phyloP scores from a whole-genome alignment of 148 eudicot genomes.

The Rhododendron vialii region DNA sequence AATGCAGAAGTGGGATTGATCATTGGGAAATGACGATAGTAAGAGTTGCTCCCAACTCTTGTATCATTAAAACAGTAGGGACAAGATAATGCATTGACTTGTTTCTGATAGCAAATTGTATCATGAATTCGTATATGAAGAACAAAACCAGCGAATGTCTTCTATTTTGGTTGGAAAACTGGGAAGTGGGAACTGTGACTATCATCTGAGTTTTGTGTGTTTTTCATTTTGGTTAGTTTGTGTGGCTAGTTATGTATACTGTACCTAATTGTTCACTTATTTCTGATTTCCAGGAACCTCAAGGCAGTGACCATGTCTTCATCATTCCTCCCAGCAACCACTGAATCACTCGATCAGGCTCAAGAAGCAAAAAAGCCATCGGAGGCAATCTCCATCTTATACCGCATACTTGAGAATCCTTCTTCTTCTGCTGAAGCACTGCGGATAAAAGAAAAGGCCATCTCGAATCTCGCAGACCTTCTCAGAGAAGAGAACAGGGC shows the following conservation, averaged over 20 bases:
- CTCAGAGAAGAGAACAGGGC: slow-evolving; percentile 29
- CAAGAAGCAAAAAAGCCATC: slow-evolving; percentile 30
- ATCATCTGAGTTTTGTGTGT: slow-evolving; percentile 17
- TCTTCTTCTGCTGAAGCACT: slow-evolving; percentile 34
- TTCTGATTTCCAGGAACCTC: slow-evolving; percentile 8
- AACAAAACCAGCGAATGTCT: background rate
- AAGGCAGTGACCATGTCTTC: slow-evolving; percentile 23
- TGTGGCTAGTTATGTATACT: background rate
- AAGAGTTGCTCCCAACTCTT: background rate
- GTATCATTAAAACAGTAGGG: background rate
- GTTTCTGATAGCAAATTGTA: background rate
- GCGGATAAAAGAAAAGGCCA: slow-evolving; percentile 31
- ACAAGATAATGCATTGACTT: background rate
- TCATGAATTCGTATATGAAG: background rate
- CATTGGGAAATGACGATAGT: background rate
- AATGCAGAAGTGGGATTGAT: background rate
- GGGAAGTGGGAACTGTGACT: slow-evolving; percentile 19
- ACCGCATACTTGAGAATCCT: slow-evolving; percentile 27
- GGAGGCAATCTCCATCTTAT: slow-evolving; percentile 30
- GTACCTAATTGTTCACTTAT: background rate
- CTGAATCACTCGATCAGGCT: slow-evolving; percentile 30
- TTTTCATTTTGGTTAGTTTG: background rate
- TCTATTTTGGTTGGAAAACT: background rate
- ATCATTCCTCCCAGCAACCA: slow-evolving; percentile 33
- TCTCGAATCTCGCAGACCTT: slow-evolving; percentile 31